A percentile compares a stretch with the other conserved stretches of the same genome.
phyloP scores from a whole-genome alignment of 768 basidiomycete genomes.

The Dacryopinax primogenitus region DNA sequence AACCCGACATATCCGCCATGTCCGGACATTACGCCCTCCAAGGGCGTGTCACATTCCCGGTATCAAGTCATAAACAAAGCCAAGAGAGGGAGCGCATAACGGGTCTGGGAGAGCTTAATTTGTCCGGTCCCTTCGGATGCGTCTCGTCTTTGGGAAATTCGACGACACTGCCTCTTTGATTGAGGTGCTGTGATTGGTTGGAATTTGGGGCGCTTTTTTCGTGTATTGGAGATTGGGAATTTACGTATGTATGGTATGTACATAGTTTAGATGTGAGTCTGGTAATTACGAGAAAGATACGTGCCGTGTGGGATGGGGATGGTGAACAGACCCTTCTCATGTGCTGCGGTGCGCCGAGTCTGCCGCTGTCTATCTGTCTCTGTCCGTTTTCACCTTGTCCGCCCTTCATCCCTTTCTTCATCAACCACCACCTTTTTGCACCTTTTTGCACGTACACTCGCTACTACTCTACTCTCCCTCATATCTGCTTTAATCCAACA shows the following conservation, averaged over 20 bases:
- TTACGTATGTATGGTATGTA: too few relatives aligned
- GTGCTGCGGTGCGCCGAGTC: background rate
- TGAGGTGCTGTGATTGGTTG: background rate
- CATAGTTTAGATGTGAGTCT: too few relatives aligned
- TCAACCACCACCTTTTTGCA: background rate
- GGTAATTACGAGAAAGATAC: too few relatives aligned
- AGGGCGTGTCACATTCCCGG: slow-evolving; percentile 3
- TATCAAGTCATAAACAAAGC: too few relatives aligned
- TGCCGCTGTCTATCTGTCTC: background rate
- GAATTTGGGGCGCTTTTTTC: background rate
- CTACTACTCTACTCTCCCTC: background rate
- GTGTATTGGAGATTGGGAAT: too few relatives aligned
- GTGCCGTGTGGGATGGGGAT: too few relatives aligned
- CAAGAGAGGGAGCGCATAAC: background rate
- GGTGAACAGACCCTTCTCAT: too few relatives aligned
- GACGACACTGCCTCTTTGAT: background rate
- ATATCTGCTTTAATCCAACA: background rate
- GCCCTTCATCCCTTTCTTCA: background rate
- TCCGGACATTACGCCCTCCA: background rate
- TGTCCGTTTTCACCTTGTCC: background rate
- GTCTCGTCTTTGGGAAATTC: background rate
- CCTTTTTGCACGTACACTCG: background rate
- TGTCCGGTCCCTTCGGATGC: slow-evolving; percentile 7
- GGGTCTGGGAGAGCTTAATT: background rate
- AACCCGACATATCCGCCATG: background rate